These are phyloP conservation scores for Tulasnella sp. DNA, from an alignment of 768 basidiomycete genomes.

Conservation along the genomic window DNA sequence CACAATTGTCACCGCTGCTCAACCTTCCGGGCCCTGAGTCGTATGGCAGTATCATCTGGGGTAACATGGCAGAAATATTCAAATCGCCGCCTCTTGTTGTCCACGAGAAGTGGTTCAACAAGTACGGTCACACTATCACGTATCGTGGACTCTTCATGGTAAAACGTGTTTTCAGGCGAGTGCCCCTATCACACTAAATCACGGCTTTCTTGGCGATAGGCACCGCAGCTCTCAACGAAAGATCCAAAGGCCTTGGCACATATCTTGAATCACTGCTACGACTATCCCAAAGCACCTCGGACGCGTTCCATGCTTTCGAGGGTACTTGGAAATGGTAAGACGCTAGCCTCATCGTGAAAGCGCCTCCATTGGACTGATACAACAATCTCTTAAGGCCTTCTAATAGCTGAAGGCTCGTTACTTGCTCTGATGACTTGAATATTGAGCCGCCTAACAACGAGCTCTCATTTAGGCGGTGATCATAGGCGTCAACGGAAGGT, in stretches of 20 bases:
- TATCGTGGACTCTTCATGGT: conserved; percentile 43
- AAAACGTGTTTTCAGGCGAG: not conserved
- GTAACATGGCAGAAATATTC: conserved; percentile 42
- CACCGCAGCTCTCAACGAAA: conserved; percentile 6
- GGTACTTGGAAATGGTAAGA: conserved; percentile 11
- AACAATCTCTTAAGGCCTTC: not conserved
- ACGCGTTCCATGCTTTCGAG: not conserved
- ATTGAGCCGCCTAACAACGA: not conserved
- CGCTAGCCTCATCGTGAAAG: too few relatives aligned
- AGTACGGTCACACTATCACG: conserved; percentile 43
- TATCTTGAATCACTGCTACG: conserved; percentile 9
- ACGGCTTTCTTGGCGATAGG: not conserved
- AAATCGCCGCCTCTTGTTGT: conserved; percentile 34
- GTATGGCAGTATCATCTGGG: conserved; percentile 34
- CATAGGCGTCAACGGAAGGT: conserved; percentile 14
- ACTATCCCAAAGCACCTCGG: conserved; percentile 8
- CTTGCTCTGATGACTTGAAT: not conserved
- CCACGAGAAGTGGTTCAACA: conserved; percentile 42
- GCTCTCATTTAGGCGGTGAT: not conserved
- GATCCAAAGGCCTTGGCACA: conserved; percentile 12
- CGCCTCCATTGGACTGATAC: not conserved
- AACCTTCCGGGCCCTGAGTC: conserved; percentile 42
- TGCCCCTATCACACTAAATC: not conserved
- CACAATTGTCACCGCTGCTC: conserved; percentile 36
- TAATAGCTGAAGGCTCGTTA: conserved; percentile 12